Evolutionary conservation across 2,329 filamentous ascomycete genomes (phyloP).

Genomic region (Fusarium fracticaudum): DNA sequence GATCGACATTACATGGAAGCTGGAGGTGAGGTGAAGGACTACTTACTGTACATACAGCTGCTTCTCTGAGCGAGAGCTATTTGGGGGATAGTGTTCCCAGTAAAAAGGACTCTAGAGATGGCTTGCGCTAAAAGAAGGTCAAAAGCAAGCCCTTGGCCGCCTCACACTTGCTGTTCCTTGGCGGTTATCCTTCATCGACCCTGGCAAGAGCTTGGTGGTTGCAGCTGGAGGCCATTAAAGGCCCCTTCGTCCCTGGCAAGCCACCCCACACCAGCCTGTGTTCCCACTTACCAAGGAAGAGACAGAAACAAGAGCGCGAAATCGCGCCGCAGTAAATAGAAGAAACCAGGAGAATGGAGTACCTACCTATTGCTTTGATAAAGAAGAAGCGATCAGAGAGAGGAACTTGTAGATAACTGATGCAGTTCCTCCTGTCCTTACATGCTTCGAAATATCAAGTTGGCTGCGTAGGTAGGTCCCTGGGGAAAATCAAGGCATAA

Average conservation of each 20-base stretch:
- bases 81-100: slow-evolving; percentile 14
- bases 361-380: background rate
- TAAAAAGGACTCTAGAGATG: background rate
- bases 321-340: background rate
- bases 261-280: slow-evolving; percentile 28
- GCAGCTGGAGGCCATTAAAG: background rate
- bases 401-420: too few relatives aligned
- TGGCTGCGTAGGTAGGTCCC: background rate
- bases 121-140: slow-evolving; percentile 20
- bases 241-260: slow-evolving; percentile 24
- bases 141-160: slow-evolving; percentile 13
- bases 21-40: slow-evolving; percentile 19
- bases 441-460: background rate
- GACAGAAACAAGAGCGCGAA: background rate
- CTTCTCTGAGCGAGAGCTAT: slow-evolving; percentile 1
- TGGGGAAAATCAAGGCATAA: background rate
- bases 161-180: slow-evolving; percentile 13
- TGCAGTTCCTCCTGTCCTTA: background rate
- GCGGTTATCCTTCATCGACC: slow-evolving; percentile 15
- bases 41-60: background rate
- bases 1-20: slow-evolving; percentile 30
- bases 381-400: background rate
- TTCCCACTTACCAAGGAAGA: background rate
- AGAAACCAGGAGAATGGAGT: background rate
- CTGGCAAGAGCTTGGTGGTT: slow-evolving; percentile 22